Evolutionary conservation across 331 rosid genomes (phyloP).

Genomic region (Rosa hybrid): DNA sequence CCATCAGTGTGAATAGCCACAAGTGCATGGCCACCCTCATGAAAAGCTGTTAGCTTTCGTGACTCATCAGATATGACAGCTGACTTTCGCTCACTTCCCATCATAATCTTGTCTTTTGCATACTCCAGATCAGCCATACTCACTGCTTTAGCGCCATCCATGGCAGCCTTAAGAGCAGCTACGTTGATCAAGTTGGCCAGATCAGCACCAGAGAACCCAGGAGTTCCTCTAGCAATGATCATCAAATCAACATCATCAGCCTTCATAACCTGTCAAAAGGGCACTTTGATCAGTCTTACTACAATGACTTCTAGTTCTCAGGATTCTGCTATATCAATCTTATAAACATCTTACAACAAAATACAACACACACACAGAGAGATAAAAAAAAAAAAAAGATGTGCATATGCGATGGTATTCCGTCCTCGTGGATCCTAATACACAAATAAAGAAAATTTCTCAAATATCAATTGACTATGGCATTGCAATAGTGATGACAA

Average conservation of each 20-base stretch:
- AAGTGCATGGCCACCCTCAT: constrained; percentile 88
- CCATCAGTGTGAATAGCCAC: constrained; percentile 82
- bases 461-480: background rate
- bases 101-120: constrained; percentile 81
- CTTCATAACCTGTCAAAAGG: constrained; percentile 56
- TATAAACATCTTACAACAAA: background rate
- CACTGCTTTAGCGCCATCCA: constrained; percentile 79
- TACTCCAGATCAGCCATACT: constrained; percentile 75
- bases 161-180: constrained; percentile 86
- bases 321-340: background rate
- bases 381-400: no score
- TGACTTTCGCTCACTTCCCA: constrained; percentile 89
- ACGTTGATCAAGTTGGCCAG: constrained; percentile 78
- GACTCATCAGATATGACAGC: constrained; percentile 77
- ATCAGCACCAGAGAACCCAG: constrained; percentile 84
- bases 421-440: no score
- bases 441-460: background rate
- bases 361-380: background rate
- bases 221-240: constrained; percentile 79
- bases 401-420: no score
- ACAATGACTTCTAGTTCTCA: background rate
- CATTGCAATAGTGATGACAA: background rate
- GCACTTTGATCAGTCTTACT: background rate
- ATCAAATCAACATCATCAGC: constrained; percentile 75
- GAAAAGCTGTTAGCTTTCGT: constrained; percentile 66